Percentiles rank a stretch among this genome's conserved stretches.
Evolutionary conservation across 2,329 filamentous ascomycete species (phyloP).

Genomic region (Onygenales sp.): DNA sequence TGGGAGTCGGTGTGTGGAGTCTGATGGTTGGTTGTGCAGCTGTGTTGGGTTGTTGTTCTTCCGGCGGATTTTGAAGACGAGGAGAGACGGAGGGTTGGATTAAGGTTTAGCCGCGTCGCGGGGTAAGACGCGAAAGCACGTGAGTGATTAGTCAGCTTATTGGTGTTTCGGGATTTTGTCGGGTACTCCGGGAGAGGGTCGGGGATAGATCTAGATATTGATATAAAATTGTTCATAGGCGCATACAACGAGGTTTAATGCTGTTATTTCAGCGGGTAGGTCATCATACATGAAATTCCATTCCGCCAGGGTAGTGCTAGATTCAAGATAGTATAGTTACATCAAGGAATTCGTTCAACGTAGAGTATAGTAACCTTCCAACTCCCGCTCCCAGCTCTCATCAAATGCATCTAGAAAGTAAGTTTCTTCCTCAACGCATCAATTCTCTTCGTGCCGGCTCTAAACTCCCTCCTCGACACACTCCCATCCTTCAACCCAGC

Average conservation of each 20-base stretch:
- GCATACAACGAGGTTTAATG: too few species aligned
- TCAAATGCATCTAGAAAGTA: not conserved
- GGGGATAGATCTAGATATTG: too few species aligned
- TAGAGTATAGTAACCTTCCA: too few species aligned
- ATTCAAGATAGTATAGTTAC: too few species aligned
- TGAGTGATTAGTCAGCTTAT: not conserved
- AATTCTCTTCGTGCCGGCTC: constrained; percentile 13
- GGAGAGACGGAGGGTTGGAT: not conserved
- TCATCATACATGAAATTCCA: too few species aligned
- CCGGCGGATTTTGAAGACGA: not conserved
- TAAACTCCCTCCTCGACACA: constrained; percentile 9
- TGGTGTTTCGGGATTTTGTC: not conserved
- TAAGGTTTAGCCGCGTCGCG: not conserved
- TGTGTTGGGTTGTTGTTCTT: not conserved
- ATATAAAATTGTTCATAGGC: too few species aligned
- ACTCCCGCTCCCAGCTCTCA: not conserved
- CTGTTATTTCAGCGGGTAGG: too few species aligned
- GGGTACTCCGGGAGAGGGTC: not conserved
- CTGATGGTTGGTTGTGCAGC: not conserved
- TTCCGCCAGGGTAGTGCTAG: too few species aligned
- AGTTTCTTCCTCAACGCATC: constrained; percentile 10
- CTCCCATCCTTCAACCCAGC: constrained; percentile 13
- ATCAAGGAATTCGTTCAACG: too few species aligned
- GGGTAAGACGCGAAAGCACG: constrained; percentile 1
- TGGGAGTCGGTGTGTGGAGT: not conserved